Percentiles rank a stretch among this genome's conserved stretches.
phyloP scores from a whole-genome alignment of 805 yeast species.

The Pichia nakasei region DNA sequence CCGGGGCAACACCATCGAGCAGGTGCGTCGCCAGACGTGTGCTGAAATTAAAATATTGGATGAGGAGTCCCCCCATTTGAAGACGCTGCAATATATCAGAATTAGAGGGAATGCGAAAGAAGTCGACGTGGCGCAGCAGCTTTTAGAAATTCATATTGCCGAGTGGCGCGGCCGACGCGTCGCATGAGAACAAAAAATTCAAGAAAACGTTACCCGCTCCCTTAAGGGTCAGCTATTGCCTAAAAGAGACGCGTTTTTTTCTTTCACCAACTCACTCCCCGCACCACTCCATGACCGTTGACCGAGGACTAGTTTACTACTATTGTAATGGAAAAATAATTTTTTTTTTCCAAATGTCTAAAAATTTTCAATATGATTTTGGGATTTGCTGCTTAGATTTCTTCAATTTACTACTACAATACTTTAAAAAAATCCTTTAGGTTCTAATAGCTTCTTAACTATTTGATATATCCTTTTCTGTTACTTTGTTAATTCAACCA shows the following conservation, averaged over 20 bases:
- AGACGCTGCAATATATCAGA: background rate
- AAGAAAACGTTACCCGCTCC: background rate
- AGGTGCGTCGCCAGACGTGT: background rate
- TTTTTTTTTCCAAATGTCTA: too few species aligned
- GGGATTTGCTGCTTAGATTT: background rate
- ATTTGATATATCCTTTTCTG: too few species aligned
- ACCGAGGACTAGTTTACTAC: too few species aligned
- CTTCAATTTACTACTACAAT: too few species aligned
- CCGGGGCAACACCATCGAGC: background rate
- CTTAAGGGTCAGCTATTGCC: too few species aligned
- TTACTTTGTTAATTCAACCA: too few species aligned
- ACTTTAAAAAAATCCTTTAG: too few species aligned
- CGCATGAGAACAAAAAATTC: background rate
- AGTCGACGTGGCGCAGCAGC: background rate
- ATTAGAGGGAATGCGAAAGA: background rate
- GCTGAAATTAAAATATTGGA: background rate
- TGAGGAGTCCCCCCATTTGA: background rate
- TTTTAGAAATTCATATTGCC: background rate
- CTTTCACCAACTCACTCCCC: too few species aligned
- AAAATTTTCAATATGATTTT: background rate
- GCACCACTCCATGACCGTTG: too few species aligned
- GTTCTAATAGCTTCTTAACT: too few species aligned
- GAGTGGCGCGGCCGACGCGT: background rate
- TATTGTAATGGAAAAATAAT: too few species aligned
- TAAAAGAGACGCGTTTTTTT: too few species aligned